A percentile compares a stretch with the other conserved stretches of the same genome.
Conservation (phyloP, 371 early-diverging fungal genomes). For the Rhizopus delemar region DNA sequence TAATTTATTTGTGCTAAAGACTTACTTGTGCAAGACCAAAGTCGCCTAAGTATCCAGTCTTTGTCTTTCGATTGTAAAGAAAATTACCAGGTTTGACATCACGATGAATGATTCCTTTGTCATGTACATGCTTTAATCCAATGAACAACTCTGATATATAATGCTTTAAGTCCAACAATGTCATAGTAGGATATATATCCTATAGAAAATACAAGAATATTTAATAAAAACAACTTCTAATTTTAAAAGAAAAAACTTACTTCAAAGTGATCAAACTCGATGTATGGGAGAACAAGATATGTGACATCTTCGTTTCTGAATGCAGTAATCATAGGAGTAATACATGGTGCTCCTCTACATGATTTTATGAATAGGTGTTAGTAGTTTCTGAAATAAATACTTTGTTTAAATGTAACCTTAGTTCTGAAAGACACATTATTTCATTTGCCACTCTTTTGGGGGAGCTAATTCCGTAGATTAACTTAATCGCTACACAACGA, state of each 20-base stretch:
- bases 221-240: not conserved
- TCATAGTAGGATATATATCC: slow-evolving; percentile 35
- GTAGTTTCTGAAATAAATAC: no score
- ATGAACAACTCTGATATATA: slow-evolving; percentile 83
- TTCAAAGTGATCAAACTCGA: slow-evolving; percentile 78
- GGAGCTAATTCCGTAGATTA: slow-evolving; percentile 82
- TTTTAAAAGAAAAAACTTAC: slow-evolving; percentile 31
- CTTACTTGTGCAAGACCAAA: slow-evolving; percentile 96
- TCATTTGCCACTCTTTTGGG: slow-evolving; percentile 84
- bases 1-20: not conserved
- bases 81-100: slow-evolving; percentile 99
- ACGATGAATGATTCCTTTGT: slow-evolving; percentile 77
- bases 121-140: slow-evolving; percentile 77
- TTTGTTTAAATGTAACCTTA: slow-evolving; percentile 50
- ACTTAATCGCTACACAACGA: slow-evolving; percentile 83
- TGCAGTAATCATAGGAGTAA: slow-evolving; percentile 79
- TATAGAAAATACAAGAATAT: not conserved
- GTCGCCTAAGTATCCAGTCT: slow-evolving; percentile 91
- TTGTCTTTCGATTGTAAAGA: slow-evolving; percentile 70
- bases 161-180: slow-evolving; percentile 72
- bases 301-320: slow-evolving; percentile 80
- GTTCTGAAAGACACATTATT: slow-evolving; percentile 67
- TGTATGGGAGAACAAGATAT: slow-evolving; percentile 80
- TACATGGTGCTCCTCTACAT: slow-evolving; percentile 26
- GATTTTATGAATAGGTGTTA: not conserved